A percentile compares a stretch with the other conserved stretches of the same genome.
phyloP scores from a whole-genome alignment of 108 stramenopile genomes.

The Bacterosira constricta region DNA sequence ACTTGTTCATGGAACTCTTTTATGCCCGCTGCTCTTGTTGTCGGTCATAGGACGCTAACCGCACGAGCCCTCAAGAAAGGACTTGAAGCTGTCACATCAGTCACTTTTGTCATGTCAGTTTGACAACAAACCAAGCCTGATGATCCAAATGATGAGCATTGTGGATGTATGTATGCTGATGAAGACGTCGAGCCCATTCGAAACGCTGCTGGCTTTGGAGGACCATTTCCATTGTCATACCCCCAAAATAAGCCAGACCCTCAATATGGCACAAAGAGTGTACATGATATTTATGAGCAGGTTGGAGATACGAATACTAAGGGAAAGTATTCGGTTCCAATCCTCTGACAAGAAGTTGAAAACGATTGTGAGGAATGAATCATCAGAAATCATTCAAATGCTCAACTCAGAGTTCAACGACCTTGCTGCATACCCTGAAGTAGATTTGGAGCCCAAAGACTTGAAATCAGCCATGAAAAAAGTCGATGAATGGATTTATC shows the following conservation, averaged over 20 bases:
- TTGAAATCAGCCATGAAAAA: conserved; percentile 76
- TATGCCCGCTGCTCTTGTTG: no score
- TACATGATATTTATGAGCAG: conserved; percentile 88
- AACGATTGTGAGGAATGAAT: conserved; percentile 98
- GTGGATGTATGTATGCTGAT: conserved; percentile 93
- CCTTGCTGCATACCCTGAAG: conserved; percentile 65
- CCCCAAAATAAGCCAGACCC: conserved; percentile 80
- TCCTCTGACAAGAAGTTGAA: conserved; percentile 92
- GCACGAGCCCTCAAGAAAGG: conserved; percentile 90
- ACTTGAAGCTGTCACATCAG: conserved; percentile 86
- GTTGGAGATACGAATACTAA: conserved; percentile 75
- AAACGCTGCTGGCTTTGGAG: conserved; percentile 75
- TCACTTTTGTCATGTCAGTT: conserved; percentile 84
- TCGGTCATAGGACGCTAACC: conserved; percentile 85
- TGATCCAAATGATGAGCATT: conserved; percentile 78
- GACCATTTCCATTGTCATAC: conserved; percentile 77
- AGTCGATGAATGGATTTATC: conserved; percentile 92
- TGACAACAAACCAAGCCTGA: conserved; percentile 86
- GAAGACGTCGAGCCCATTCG: conserved; percentile 57
- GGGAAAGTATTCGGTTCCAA: conserved; percentile 95
- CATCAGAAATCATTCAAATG: conserved; percentile 96
- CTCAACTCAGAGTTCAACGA: conserved; percentile 92
- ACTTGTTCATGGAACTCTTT: no score
- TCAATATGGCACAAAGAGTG: conserved; percentile 51
- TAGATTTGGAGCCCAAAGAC: conserved; percentile 91